These are phyloP conservation scores for Metschnikowia santaceciliae DNA, from an alignment of 805 yeast genomes.

Conservation along the genomic window DNA sequence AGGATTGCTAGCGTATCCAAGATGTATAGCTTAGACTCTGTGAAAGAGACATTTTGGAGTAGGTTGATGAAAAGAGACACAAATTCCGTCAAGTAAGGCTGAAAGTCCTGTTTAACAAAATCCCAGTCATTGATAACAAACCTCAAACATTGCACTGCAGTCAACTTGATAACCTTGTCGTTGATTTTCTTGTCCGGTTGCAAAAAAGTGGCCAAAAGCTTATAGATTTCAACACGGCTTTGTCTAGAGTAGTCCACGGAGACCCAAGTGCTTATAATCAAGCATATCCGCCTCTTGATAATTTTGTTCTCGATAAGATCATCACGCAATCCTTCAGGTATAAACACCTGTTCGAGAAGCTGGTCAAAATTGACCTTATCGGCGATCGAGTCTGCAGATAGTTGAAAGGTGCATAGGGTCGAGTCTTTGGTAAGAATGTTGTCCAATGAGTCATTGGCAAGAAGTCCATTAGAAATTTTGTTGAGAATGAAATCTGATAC, in stretches of 20 bases:
- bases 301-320: constrained; percentile 51
- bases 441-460: constrained; percentile 28
- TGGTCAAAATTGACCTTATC: constrained; percentile 67
- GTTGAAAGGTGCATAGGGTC: constrained; percentile 75
- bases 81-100: constrained; percentile 56
- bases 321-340: constrained; percentile 59
- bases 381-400: constrained; percentile 63
- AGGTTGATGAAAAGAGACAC: constrained; percentile 48
- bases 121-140: constrained; percentile 82
- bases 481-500: constrained; percentile 53
- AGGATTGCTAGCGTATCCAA: constrained; percentile 64
- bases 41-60: constrained; percentile 47
- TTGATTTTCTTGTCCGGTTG: constrained; percentile 41
- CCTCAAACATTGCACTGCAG: constrained; percentile 67
- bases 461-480: constrained; percentile 48
- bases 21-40: constrained; percentile 75
- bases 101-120: constrained; percentile 63
- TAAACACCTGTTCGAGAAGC: constrained; percentile 52
- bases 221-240: constrained; percentile 56
- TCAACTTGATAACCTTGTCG: constrained; percentile 78
- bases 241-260: constrained; percentile 58
- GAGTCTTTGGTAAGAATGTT: constrained; percentile 74
- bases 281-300: constrained; percentile 70
- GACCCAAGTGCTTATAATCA: constrained; percentile 79
- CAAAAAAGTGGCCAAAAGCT: constrained; percentile 50